Base-by-base conservation (phyloP, 1,284 basidiomycete genomes). In the Thelephora terrestris region DNA sequence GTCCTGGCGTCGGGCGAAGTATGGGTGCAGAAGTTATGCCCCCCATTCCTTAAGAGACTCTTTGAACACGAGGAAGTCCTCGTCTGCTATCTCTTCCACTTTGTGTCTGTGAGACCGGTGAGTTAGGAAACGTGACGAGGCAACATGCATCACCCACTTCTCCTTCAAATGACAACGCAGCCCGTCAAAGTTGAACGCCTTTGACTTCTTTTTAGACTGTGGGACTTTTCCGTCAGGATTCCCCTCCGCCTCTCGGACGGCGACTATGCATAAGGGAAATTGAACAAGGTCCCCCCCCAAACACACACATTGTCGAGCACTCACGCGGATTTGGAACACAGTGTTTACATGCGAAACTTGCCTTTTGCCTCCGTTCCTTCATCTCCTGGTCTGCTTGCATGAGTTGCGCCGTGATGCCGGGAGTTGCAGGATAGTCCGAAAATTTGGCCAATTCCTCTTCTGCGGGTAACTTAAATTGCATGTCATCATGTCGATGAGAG, bases 401-500 rank as follows among this genome's bases (percentile, higher is more conserved):
- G 9, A 69, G 63, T 42, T 57, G 56, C 6, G 60, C 61, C 32
- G 53, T 43, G 7, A 63, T 52, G 25, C 71, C 71, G 16, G 53
- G 53, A 36, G 63, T 55, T 21, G 70, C 53, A 3, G 63, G 61
- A 45, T 57, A 54, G 7, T 45, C 35, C 35, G 58, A 36, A 29
- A 60, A 40, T 0, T 37, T 23, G 17, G 45, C 45, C 2, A 56
- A 59, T 12, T 67, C 63, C n/a, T 49, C 48, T 7, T 27, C 46
- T 0, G 61, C n/a, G 0, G 72, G 20, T 18, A 75, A 6, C 2
- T 54, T 52, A 12, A 83, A 53, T 21, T 70, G 47, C 72, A 78
- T 77, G 12, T 64, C 55, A 0, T 77, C 72, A 55, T 86, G 83
- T 20, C 84, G 73, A 53, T 77, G 75, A 38, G 71, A 71, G 59